Conservation (phyloP, 768 basidiomycete species). For the Russula sp. region DNA sequence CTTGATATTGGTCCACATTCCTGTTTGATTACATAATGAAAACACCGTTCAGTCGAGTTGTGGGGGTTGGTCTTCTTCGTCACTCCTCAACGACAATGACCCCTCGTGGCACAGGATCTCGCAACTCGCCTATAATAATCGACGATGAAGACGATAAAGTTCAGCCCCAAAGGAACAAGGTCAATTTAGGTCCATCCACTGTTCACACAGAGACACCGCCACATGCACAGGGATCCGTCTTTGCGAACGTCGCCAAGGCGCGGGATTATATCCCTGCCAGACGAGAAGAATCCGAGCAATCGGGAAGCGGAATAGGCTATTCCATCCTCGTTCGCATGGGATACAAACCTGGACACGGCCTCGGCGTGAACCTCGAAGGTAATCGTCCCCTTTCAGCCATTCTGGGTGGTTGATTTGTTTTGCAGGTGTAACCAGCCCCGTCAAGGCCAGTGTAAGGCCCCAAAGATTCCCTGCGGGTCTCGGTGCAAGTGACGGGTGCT, state of each 20-base stretch:
- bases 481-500: background rate
- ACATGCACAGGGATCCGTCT: background rate
- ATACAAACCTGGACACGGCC: constrained; percentile 20
- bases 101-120: constrained; percentile 14
- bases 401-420: constrained; percentile 20
- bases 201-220: background rate
- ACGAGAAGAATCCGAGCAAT: background rate
- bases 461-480: constrained; percentile 2
- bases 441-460: constrained; percentile 3
- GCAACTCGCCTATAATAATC: constrained; percentile 22
- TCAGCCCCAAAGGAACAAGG: background rate
- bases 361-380: constrained; percentile 24
- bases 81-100: constrained; percentile 6
- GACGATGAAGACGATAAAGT: constrained; percentile 21
- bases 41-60: no score
- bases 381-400: constrained; percentile 1
- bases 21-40: constrained; percentile 8
- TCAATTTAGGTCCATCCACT: background rate
- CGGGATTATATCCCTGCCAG: background rate
- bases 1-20: background rate
- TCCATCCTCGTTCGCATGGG: constrained; percentile 23
- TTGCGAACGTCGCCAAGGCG: background rate
- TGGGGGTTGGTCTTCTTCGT: background rate
- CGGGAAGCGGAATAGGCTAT: constrained; percentile 16
- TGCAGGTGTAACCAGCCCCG: constrained; percentile 15